phyloP scores from a whole-genome alignment of 805 yeast species.

The Myxozyma monticola region DNA sequence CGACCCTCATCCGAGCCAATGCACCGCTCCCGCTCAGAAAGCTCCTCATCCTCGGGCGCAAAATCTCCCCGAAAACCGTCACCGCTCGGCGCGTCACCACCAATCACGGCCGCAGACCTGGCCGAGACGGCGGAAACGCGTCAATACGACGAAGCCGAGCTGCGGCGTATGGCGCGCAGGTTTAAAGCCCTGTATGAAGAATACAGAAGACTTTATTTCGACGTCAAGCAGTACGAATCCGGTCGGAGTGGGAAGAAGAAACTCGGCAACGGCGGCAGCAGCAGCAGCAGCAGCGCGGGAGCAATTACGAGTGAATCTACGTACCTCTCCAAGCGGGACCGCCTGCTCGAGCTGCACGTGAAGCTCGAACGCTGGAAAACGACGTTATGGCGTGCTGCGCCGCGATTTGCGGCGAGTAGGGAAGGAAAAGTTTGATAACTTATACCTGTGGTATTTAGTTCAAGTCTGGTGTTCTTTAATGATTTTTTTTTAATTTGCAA shows the following conservation, averaged over 20 bases:
- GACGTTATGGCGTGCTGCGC: slow-evolving; percentile 26
- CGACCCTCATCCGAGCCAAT: slow-evolving; percentile 13
- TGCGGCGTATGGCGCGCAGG: slow-evolving; percentile 21
- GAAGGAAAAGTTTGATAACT: too few relatives aligned
- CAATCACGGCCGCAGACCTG: slow-evolving; percentile 21
- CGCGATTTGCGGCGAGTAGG: slow-evolving; percentile 13
- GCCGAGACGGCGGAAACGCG: slow-evolving; percentile 3
- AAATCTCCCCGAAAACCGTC: slow-evolving; percentile 28
- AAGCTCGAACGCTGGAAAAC: slow-evolving; percentile 26
- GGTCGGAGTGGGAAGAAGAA: background rate
- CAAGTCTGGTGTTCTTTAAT: too few relatives aligned
- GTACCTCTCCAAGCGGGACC: slow-evolving; percentile 19
- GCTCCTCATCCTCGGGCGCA: slow-evolving; percentile 1
- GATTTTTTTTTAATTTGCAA: too few relatives aligned
- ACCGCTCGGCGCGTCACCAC: slow-evolving; percentile 29
- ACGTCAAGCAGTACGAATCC: slow-evolving; percentile 1
- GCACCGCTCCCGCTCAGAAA: slow-evolving; percentile 7
- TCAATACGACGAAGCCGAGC: slow-evolving; percentile 16
- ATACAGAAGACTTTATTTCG: slow-evolving; percentile 22
- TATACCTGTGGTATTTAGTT: too few relatives aligned
- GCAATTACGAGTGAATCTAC: slow-evolving; percentile 7
- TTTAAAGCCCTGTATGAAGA: slow-evolving; percentile 22
- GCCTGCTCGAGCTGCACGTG: slow-evolving; percentile 20
- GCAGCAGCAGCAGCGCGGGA: background rate
- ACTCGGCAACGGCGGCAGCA: background rate